phyloP scores from a whole-genome alignment of 1,284 basidiomycete species.

The Schizopora paradoxa region DNA sequence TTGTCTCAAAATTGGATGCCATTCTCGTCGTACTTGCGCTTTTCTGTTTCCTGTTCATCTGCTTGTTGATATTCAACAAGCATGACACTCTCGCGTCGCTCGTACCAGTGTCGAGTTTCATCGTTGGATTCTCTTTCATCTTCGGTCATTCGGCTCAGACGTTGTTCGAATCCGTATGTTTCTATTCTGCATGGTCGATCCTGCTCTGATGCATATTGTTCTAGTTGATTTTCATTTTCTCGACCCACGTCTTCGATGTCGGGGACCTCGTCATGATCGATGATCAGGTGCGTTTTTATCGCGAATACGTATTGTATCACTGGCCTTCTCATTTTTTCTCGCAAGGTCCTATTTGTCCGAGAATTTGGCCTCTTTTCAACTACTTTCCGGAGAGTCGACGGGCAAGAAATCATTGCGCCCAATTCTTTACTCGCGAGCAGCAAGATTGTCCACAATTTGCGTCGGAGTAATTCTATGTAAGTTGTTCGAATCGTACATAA shows the following conservation, averaged over 20 bases:
- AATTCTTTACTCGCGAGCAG: slow-evolving; percentile 69
- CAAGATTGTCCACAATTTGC: slow-evolving; percentile 75
- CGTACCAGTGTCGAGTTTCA: slow-evolving; percentile 75
- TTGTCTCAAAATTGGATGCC: slow-evolving; percentile 71
- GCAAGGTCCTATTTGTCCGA: slow-evolving; percentile 52
- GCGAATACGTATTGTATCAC: background rate
- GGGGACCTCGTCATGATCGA: slow-evolving; percentile 79
- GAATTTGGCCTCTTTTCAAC: slow-evolving; percentile 84
- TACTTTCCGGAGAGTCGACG: slow-evolving; percentile 73
- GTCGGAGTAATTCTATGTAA: slow-evolving; percentile 71
- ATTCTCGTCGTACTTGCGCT: slow-evolving; percentile 62
- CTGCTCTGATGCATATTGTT: slow-evolving; percentile 6
- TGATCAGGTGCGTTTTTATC: slow-evolving; percentile 42
- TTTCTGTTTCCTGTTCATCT: slow-evolving; percentile 64
- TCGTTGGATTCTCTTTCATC: slow-evolving; percentile 76
- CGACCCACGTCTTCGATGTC: slow-evolving; percentile 74
- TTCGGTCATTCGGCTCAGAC: slow-evolving; percentile 82
- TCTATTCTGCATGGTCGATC: background rate
- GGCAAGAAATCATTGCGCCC: slow-evolving; percentile 76
- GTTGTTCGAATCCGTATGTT: slow-evolving; percentile 69
- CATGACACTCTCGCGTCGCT: slow-evolving; percentile 68
- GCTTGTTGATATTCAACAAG: slow-evolving; percentile 74
- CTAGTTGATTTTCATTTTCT: slow-evolving; percentile 79
- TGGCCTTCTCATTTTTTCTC: slow-evolving; percentile 14
- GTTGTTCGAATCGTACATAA: slow-evolving; percentile 20